These are phyloP conservation scores for Kodamaea derodonti DNA, from an alignment of 1,139 yeast species.

Conservation along the genomic window DNA sequence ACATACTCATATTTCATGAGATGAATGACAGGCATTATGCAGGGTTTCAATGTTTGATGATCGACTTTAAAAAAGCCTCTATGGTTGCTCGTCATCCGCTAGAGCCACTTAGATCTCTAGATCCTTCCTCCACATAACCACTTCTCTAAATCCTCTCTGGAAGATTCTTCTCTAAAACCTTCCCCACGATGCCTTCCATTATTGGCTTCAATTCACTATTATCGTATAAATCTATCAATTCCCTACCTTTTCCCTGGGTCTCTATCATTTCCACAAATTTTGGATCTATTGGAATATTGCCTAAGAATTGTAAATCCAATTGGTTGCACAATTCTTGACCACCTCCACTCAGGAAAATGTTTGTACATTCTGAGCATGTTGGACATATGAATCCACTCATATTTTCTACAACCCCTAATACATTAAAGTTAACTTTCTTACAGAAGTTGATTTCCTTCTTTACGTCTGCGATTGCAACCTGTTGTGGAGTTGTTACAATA, in stretches of 20 bases:
- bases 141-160: slow-evolving; percentile 30
- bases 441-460: slow-evolving; percentile 49
- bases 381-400: slow-evolving; percentile 58
- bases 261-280: slow-evolving; percentile 83
- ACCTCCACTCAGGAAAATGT: slow-evolving; percentile 93
- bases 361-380: slow-evolving; percentile 84
- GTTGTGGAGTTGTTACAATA: slow-evolving; percentile 48
- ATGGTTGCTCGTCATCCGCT: too few species aligned
- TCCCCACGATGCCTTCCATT: slow-evolving; percentile 49
- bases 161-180: slow-evolving; percentile 35
- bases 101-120: too few species aligned
- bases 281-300: slow-evolving; percentile 92
- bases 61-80: too few species aligned
- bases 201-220: slow-evolving; percentile 40
- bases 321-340: slow-evolving; percentile 67
- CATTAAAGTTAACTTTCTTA: slow-evolving; percentile 39
- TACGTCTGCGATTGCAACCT: slow-evolving; percentile 54
- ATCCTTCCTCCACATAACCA: too few species aligned
- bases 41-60: too few species aligned
- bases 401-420: slow-evolving; percentile 44
- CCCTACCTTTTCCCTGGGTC: slow-evolving; percentile 34
- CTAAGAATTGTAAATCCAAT: slow-evolving; percentile 64
- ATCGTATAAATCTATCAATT: slow-evolving; percentile 35
- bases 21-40: too few species aligned
- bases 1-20: too few species aligned